Percentiles rank a stretch among this genome's conserved stretches.
Evolutionary conservation across 306 rosid species (phyloP).

Genomic region (Prunus armeniaca): DNA sequence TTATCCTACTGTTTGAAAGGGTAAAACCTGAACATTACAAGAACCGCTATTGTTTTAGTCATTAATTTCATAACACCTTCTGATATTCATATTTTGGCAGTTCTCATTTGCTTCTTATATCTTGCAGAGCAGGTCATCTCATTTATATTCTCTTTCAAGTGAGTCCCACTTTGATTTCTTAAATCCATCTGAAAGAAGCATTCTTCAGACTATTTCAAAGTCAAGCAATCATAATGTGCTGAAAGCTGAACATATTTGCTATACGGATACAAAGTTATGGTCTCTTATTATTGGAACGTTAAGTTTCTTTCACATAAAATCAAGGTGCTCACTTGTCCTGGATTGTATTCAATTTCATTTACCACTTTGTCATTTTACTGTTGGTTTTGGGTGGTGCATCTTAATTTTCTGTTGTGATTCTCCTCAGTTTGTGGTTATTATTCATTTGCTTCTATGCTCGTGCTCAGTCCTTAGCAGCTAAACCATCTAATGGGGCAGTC

Average conservation of each 20-base stretch:
- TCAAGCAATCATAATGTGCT: conserved; percentile 25
- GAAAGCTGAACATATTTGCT: conserved; percentile 30
- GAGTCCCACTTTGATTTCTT: conserved; percentile 45
- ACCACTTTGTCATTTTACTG: background rate
- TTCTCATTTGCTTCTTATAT: conserved; percentile 39
- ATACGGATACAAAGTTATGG: conserved; percentile 49
- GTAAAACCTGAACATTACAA: conserved; percentile 37
- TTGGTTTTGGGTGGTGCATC: background rate
- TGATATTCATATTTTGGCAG: conserved; percentile 10
- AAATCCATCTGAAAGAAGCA: conserved; percentile 38
- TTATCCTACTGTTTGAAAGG: conserved; percentile 74
- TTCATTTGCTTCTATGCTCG: background rate
- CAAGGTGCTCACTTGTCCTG: conserved; percentile 52
- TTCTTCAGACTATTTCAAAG: conserved; percentile 21
- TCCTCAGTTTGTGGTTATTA: background rate
- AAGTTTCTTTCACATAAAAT: conserved; percentile 70
- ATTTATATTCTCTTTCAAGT: conserved; percentile 33
- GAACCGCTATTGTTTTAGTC: background rate
- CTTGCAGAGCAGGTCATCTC: conserved; percentile 78
- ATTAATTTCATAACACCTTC: background rate
- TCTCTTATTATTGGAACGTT: conserved; percentile 62
- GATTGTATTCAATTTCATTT: conserved; percentile 4
- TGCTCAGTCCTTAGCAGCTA: background rate
- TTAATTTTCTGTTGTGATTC: background rate
- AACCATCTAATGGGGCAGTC: too few species aligned